A percentile compares a stretch with the other conserved stretches of the same genome.
Conservation (phyloP, 2,329 filamentous ascomycete species). For the Trichoderma brevicompactum region DNA sequence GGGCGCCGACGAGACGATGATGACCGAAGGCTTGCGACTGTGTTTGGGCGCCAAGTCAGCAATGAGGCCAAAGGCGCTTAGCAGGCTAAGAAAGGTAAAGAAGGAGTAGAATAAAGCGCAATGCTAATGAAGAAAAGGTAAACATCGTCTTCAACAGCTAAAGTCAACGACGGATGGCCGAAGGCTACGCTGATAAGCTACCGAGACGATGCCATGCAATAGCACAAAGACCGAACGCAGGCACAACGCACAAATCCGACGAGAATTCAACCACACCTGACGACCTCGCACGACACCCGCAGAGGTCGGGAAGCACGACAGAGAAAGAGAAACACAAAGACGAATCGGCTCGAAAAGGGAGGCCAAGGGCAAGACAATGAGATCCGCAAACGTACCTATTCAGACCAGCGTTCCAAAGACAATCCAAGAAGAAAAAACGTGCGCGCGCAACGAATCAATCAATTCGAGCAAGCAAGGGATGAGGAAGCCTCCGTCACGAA, state of each 20-base stretch:
- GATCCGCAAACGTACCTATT: slow-evolving; percentile 25
- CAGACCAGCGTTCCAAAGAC: slow-evolving; percentile 8
- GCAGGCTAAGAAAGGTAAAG: background rate
- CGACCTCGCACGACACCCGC: background rate
- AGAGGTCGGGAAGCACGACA: slow-evolving; percentile 13
- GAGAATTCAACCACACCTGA: background rate
- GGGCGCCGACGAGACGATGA: slow-evolving; percentile 30
- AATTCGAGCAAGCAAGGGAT: background rate
- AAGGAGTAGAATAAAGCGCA: background rate
- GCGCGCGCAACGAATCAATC: slow-evolving; percentile 18
- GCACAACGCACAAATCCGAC: slow-evolving; percentile 3
- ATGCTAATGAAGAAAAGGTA: background rate
- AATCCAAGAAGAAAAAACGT: slow-evolving; percentile 6
- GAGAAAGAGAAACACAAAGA: slow-evolving; percentile 12
- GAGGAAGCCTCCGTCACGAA: background rate
- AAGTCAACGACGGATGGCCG: background rate
- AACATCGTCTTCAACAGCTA: background rate
- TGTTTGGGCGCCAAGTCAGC: slow-evolving; percentile 43
- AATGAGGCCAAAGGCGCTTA: slow-evolving; percentile 29
- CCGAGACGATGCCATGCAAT: background rate
- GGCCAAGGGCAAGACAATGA: slow-evolving; percentile 16
- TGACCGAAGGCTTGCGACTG: slow-evolving; percentile 36
- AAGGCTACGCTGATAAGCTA: background rate
- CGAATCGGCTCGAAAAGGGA: slow-evolving; percentile 1
- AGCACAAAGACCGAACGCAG: slow-evolving; percentile 12